Conservation (phyloP, 805 yeast species). For the Yamadazyma tumulicola region DNA sequence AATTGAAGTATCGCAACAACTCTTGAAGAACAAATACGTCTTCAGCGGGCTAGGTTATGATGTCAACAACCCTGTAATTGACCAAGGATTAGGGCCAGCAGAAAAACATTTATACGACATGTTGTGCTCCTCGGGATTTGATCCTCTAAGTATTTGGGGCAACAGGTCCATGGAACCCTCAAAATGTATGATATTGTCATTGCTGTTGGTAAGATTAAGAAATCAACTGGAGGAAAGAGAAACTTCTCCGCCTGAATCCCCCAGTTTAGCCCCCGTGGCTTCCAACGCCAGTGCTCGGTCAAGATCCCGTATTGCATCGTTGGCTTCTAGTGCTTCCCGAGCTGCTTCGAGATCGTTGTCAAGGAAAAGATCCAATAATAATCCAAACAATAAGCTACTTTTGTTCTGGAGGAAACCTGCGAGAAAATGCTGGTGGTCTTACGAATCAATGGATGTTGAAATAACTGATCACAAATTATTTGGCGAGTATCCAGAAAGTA, state of each 20-base stretch:
- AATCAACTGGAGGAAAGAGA: slow-evolving; percentile 23
- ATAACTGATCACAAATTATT: slow-evolving; percentile 23
- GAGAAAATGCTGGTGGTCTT: slow-evolving; percentile 97
- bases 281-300: slow-evolving; percentile 41
- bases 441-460: slow-evolving; percentile 48
- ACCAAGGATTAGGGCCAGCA: slow-evolving; percentile 71
- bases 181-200: slow-evolving; percentile 80
- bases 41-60: slow-evolving; percentile 78
- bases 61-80: slow-evolving; percentile 22
- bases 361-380: slow-evolving; percentile 38
- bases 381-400: slow-evolving; percentile 57
- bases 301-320: slow-evolving; percentile 53
- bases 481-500: slow-evolving; percentile 13
- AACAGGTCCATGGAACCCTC: slow-evolving; percentile 83
- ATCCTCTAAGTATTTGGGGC: slow-evolving; percentile 73
- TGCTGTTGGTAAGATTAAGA: slow-evolving; percentile 65
- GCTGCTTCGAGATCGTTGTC: slow-evolving; percentile 60
- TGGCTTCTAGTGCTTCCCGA: slow-evolving; percentile 55
- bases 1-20: slow-evolving; percentile 64
- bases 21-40: slow-evolving; percentile 55
- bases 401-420: slow-evolving; percentile 98
- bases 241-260: slow-evolving; percentile 43
- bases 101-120: slow-evolving; percentile 93
- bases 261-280: slow-evolving; percentile 40
- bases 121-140: slow-evolving; percentile 88